Evolutionary conservation across 164 flowering plant species (phyloP), one percentile per base, ranked within the genome.

Genomic region (Aristolochia californica): DNA sequence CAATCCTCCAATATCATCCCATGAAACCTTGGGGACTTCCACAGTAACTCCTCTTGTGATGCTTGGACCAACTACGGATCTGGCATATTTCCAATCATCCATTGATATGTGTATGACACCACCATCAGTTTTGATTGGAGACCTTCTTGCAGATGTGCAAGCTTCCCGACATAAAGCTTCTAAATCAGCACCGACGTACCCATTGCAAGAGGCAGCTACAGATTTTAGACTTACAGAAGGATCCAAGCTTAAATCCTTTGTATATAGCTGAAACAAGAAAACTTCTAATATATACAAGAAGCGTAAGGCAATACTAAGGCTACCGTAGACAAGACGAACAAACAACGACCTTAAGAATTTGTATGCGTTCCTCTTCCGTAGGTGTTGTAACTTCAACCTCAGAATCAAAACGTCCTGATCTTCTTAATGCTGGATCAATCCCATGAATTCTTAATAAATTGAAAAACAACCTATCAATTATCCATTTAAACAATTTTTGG

Each of bases 1-100:
- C 43, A 87, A 61, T 55, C 97, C 99, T 40, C 97, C 99, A 66
- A 94, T 85, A 70, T 94, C 97, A 43, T 87, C 89, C 99, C 99
- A 94, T 2, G 88, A 67, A 48, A 90, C 91, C 65, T 82, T 85
- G 14, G 99, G 93, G 48, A 88, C 70, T 76, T 94, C 93, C 38
- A 78, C 91, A 25, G 95, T 83, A 22, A 90, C 78, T 54, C 97
- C 96, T 69, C 95, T 83, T 23, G 96, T 94, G 61, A 90, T 87
- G 77, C 99, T 94, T 51, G 99, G 95, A 44, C 96, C 85, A 65
- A 90, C 93, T 14, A 76, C 65, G 48, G 84, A 74, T 61, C 67
- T 81, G 15, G 97, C 96, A 61, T 70, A 68, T 53, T 78, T 77
- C 88, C 88, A 94, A 64, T 94, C 96, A 59, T 84, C 87, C 73